phyloP scores from a whole-genome alignment of 2,329 filamentous ascomycete species.

The Aurifilum marmelostoma region DNA sequence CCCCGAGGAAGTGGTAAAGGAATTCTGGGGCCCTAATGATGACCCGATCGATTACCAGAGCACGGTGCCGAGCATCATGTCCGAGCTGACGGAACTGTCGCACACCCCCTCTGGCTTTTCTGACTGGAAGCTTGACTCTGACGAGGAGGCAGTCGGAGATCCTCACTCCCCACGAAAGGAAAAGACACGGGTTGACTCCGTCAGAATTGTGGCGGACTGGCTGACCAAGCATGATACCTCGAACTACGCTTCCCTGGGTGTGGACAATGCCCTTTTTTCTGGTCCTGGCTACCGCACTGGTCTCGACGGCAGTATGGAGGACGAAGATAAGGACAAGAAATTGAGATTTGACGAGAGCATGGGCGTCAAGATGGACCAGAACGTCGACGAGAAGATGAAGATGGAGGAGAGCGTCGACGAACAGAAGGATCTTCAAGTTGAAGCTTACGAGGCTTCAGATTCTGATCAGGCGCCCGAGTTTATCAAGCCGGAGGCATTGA shows the following conservation, averaged over 20 bases:
- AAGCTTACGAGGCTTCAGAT: not conserved
- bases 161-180: too few species aligned
- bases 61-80: not conserved
- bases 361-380: not conserved
- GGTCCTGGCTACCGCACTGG: not conserved
- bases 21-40: slow-evolving; percentile 18
- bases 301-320: not conserved
- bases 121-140: slow-evolving; percentile 10
- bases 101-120: slow-evolving; percentile 10
- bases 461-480: not conserved
- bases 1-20: slow-evolving; percentile 7
- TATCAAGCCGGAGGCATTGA: not conserved
- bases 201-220: slow-evolving; percentile 14
- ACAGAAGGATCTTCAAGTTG: not conserved
- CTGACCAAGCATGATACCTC: not conserved
- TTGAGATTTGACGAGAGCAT: not conserved
- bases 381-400: not conserved
- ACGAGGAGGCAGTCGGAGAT: not conserved
- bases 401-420: not conserved
- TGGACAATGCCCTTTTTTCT: not conserved
- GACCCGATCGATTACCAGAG: not conserved
- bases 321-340: not conserved
- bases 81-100: slow-evolving; percentile 2
- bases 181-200: not conserved
- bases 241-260: not conserved